Evolutionary conservation across 768 basidiomycete species (phyloP), one percentile per base, ranked within the genome.

Genomic region (Collybia sordida): DNA sequence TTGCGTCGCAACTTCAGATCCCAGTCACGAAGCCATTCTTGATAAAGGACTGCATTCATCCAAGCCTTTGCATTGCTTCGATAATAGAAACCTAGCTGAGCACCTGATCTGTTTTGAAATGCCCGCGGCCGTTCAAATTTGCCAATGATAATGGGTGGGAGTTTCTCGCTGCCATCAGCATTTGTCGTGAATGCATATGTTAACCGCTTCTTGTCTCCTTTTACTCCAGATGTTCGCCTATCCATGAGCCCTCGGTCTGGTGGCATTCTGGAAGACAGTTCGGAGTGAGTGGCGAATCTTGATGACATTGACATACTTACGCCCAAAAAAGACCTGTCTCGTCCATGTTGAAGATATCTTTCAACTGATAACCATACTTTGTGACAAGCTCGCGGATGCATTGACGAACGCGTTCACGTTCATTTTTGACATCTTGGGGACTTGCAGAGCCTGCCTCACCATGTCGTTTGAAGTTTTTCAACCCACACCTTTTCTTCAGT

Each of bases 401-500:
- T 24, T 42, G n/a, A n/a, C n/a, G n/a, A n/a, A n/a, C n/a, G n/a
- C n/a, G n/a, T n/a, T n/a, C 25, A 4, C 21, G 19, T 21, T 42
- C 40, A 4, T 43, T 28, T n/a, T 17, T 2, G 22, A 43, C 2
- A 9, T 22, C 17, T 15, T 43, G 18, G 1, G 28, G 22, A 28
- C 24, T 43, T 25, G 23, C 19, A n/a, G 8, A 27, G 18, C 22
- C 25, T 27, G 24, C 3, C 4, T 45, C 28, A 6, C 34, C 28
- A 7, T 31, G 43, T 12, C 25, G 28, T 8, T 42, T 42, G 23
- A 31, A 53, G 24, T 38, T 48, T 40, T 39, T 54, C 47, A 72
- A 58, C 2, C 59, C 57, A 55, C 56, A 51, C 24, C 59, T 15
- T 6, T 44, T 52, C 54, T 71, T 69, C 40, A 65, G 59, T 0